Conservation (phyloP, 768 basidiomycete species). For the Cubamyces lactineus region DNA sequence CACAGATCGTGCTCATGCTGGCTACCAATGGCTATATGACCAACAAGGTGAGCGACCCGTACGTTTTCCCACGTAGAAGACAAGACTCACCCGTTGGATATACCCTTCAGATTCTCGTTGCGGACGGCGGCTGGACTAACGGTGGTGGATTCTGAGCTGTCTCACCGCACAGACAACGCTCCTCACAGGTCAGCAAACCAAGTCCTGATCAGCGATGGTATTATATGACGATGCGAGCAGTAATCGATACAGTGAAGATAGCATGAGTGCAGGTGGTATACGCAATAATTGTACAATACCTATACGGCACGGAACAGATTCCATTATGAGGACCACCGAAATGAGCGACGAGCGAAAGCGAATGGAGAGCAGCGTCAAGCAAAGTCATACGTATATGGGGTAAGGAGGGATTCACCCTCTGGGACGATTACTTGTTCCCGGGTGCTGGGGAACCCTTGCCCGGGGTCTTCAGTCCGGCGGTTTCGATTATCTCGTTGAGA, state of each 20-base stretch:
- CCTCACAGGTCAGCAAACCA: too few species aligned
- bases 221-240: conserved; percentile 1
- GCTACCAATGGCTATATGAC: conserved; percentile 58
- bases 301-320: conserved; percentile 4
- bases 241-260: conserved; percentile 19
- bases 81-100: background rate
- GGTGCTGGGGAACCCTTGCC: conserved; percentile 13
- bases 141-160: conserved; percentile 33
- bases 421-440: background rate
- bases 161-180: too few species aligned
- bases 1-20: conserved; percentile 53
- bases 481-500: conserved; percentile 51
- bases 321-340: conserved; percentile 3
- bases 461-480: conserved; percentile 25
- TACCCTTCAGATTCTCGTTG: conserved; percentile 44
- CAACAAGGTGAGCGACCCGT: conserved; percentile 47
- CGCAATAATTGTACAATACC: conserved; percentile 22
- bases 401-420: background rate
- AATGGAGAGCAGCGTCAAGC: conserved; percentile 7
- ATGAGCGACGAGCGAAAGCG: conserved; percentile 7
- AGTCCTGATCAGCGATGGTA: background rate
- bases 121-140: conserved; percentile 50
- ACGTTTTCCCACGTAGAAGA: background rate
- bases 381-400: background rate
- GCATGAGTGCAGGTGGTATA: conserved; percentile 16